Evolutionary conservation across 257 asterid species (phyloP).

Genomic region (Prunella vulgaris): DNA sequence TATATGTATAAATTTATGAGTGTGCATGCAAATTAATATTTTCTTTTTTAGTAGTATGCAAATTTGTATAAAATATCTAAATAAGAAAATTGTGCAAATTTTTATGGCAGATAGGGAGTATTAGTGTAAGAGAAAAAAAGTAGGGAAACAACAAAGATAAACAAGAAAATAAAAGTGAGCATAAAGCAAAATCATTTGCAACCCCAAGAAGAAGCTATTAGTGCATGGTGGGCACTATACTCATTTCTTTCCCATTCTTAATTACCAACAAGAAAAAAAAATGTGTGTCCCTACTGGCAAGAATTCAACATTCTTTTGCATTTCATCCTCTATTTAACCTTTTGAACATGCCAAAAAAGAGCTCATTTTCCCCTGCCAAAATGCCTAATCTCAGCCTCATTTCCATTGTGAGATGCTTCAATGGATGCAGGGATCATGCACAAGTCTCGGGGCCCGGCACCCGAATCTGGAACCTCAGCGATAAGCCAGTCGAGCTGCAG

Average conservation of each 20-base stretch:
- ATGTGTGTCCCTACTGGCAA: conserved; percentile 32
- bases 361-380: background rate
- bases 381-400: conserved; percentile 41
- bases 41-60: no score
- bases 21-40: no score
- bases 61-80: no score
- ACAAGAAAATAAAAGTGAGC: conserved; percentile 36
- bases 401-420: conserved; percentile 56
- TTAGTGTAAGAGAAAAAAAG: no score
- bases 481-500: conserved; percentile 62
- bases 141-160: background rate
- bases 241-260: conserved; percentile 25
- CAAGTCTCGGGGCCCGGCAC: conserved; percentile 65
- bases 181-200: conserved; percentile 42
- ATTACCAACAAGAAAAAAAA: conserved; percentile 18
- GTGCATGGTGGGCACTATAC: conserved; percentile 36
- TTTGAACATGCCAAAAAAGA: background rate
- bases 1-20: no score
- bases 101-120: no score
- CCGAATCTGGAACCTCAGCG: conserved; percentile 71
- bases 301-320: conserved; percentile 18
- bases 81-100: no score
- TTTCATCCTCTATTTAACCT: conserved; percentile 13
- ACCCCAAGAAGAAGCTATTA: conserved; percentile 24
- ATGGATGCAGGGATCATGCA: conserved; percentile 57